Evolutionary conservation across 2,329 filamentous ascomycete species (phyloP).

Genomic region (Neopestalotiopsis rosae): DNA sequence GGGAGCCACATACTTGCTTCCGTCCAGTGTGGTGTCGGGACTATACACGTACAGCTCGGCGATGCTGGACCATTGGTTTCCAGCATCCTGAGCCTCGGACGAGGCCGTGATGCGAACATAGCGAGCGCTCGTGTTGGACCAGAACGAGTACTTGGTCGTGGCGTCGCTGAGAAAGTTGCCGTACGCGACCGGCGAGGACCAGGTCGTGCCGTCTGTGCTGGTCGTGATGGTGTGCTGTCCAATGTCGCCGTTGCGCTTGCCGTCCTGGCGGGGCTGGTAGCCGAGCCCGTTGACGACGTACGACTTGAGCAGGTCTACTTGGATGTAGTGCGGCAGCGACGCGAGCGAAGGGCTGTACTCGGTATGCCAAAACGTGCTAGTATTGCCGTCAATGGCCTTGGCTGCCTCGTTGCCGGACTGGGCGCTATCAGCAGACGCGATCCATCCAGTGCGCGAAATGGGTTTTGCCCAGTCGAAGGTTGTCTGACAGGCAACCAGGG

Average conservation of each 20-base stretch:
- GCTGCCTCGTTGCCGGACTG: constrained; percentile 34
- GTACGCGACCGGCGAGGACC: constrained; percentile 31
- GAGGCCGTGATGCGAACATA: constrained; percentile 37
- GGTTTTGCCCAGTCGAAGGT: constrained; percentile 26
- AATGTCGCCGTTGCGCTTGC: constrained; percentile 33
- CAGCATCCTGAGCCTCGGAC: constrained; percentile 32
- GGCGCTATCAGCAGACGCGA: constrained; percentile 33
- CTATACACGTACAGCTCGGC: constrained; percentile 39
- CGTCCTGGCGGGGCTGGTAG: constrained; percentile 35
- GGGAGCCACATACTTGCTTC: constrained; percentile 24
- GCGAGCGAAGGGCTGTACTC: constrained; percentile 24
- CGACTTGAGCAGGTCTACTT: constrained; percentile 34
- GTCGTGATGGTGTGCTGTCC: constrained; percentile 34
- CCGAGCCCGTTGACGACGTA: constrained; percentile 36
- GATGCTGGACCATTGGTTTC: constrained; percentile 37
- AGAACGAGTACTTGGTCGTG: constrained; percentile 38
- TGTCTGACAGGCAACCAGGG: constrained; percentile 22
- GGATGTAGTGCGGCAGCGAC: constrained; percentile 35
- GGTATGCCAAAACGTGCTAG: constrained; percentile 37
- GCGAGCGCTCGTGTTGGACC: constrained; percentile 34
- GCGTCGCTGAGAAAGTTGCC: constrained; percentile 37
- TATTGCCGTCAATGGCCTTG: constrained; percentile 36
- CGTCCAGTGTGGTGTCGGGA: constrained; percentile 25
- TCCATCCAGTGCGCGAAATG: constrained; percentile 32
- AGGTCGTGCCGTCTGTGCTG: constrained; percentile 34